These are phyloP conservation scores for Apiospora hydei DNA, from an alignment of 2,329 filamentous ascomycete genomes.

Conservation along the genomic window DNA sequence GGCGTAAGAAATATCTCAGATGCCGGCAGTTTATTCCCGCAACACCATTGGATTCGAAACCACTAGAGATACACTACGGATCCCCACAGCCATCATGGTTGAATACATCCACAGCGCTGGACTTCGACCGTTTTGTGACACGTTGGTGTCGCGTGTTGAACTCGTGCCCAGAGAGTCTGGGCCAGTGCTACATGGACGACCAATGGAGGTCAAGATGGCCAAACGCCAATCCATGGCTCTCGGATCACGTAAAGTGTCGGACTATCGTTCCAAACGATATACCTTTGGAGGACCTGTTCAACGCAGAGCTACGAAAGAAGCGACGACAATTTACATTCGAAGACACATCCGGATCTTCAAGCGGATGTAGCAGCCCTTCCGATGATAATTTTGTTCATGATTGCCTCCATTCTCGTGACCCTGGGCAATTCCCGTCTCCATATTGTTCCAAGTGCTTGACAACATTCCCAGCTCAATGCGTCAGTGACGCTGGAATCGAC, in stretches of 20 bases:
- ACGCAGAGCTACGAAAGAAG: background rate
- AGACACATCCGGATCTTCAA: background rate
- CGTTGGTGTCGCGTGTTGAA: background rate
- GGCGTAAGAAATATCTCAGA: background rate
- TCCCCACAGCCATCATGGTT: background rate
- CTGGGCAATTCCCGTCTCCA: background rate
- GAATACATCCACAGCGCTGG: background rate
- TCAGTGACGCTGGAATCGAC: background rate
- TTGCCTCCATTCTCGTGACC: background rate
- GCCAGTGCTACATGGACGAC: background rate
- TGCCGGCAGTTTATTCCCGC: background rate
- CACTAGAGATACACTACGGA: background rate
- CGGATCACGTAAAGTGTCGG: background rate
- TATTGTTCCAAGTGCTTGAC: background rate
- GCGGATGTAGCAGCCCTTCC: background rate
- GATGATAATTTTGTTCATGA: background rate
- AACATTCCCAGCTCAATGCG: background rate
- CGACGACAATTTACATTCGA: background rate
- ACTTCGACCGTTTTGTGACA: background rate
- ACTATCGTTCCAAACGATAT: background rate
- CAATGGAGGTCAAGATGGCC: background rate
- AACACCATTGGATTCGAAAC: background rate
- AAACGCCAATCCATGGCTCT: background rate
- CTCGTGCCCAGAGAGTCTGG: background rate
- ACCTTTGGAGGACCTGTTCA: background rate